Evolutionary conservation across 2,329 filamentous ascomycete genomes (phyloP).

Genomic region (Colletotrichum liaoningense): DNA sequence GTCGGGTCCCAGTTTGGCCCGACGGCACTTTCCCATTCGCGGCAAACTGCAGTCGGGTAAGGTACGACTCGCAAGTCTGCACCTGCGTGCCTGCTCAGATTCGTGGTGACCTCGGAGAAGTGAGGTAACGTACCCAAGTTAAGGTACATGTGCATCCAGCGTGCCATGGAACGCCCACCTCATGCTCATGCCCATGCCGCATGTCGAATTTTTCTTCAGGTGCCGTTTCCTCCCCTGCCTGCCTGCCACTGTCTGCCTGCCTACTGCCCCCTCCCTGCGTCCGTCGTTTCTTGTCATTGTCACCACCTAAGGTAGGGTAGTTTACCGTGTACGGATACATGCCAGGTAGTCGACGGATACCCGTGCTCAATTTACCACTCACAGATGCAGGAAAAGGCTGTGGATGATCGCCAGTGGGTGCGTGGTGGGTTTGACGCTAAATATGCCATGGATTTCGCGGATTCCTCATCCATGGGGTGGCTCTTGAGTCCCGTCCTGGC

Average conservation of each 20-base stretch:
- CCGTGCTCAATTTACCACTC: background rate
- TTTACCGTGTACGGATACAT: no score
- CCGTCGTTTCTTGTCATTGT: background rate
- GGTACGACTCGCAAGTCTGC: no score
- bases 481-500: background rate
- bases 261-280: background rate
- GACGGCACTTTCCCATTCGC: background rate
- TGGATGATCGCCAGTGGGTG: conserved; percentile 20
- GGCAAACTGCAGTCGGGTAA: background rate
- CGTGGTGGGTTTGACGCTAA: conserved; percentile 22
- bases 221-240: background rate
- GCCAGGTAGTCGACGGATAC: background rate
- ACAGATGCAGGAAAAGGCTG: background rate
- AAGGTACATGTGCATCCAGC: no score
- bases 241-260: background rate
- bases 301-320: background rate
- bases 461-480: background rate
- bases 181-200: background rate
- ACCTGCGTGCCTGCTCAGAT: no score
- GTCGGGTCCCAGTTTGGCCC: background rate
- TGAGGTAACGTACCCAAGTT: no score
- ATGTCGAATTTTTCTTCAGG: conserved; percentile 15
- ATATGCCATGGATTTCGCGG: background rate
- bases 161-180: no score
- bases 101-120: no score